Percentiles rank a stretch among this genome's conserved stretches.
Conservation (phyloP, 257 asterid genomes). For the Marsdenia floribunda region DNA sequence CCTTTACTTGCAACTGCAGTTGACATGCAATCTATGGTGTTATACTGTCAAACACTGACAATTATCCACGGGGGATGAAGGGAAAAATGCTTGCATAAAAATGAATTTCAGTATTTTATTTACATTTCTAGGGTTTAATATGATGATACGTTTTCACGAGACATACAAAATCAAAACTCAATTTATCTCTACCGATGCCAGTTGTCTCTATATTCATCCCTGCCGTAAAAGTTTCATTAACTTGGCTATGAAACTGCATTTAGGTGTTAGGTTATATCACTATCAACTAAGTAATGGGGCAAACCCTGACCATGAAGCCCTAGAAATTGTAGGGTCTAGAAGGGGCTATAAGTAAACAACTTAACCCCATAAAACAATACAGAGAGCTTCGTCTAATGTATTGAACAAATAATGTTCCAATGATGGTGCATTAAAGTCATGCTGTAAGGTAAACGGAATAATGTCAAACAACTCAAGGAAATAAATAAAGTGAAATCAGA, state of each 20-base stretch:
- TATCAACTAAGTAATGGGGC: background rate
- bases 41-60: background rate
- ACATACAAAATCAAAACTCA: background rate
- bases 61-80: background rate
- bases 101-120: background rate
- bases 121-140: background rate
- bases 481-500: slow-evolving; percentile 4
- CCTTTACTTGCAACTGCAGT: slow-evolving; percentile 67
- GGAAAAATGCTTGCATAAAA: background rate
- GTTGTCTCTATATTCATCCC: background rate
- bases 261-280: background rate
- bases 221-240: background rate
- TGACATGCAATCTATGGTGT: slow-evolving; percentile 9
- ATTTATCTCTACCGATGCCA: background rate
- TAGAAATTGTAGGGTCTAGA: background rate
- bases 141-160: background rate
- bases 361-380: background rate
- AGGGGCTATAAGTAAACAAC: background rate
- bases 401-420: background rate
- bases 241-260: background rate
- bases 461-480: background rate
- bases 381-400: background rate
- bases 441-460: background rate
- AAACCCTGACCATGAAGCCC: background rate
- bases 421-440: background rate